These are phyloP conservation scores for Curvularia lunata DNA, from an alignment of 2,329 filamentous ascomycete genomes.

Conservation along the genomic window DNA sequence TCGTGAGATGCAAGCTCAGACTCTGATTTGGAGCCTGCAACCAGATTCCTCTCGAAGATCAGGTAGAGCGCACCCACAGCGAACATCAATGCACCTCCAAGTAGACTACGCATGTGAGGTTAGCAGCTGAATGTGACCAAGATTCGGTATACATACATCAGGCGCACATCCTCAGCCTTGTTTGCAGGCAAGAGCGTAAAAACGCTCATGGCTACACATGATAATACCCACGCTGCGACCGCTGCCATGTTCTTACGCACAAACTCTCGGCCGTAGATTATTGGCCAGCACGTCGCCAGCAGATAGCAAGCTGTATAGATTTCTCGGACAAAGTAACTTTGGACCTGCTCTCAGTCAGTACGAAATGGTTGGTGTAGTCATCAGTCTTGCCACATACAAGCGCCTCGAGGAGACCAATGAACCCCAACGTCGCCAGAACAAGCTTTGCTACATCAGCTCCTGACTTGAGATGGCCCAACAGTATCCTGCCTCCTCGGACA, in stretches of 20 bases:
- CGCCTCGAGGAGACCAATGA: constrained; percentile 77
- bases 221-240: constrained; percentile 73
- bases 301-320: constrained; percentile 83
- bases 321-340: constrained; percentile 90
- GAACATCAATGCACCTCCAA: constrained; percentile 81
- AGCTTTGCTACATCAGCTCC: constrained; percentile 65
- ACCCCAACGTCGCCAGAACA: constrained; percentile 67
- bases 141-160: constrained; percentile 66
- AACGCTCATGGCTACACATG: constrained; percentile 82
- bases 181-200: constrained; percentile 89
- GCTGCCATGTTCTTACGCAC: constrained; percentile 69
- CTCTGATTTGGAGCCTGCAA: constrained; percentile 51
- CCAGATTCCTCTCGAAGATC: constrained; percentile 72
- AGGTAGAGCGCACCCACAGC: constrained; percentile 78
- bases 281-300: constrained; percentile 78
- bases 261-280: constrained; percentile 75
- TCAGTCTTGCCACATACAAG: constrained; percentile 56
- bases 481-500: constrained; percentile 66
- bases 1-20: constrained; percentile 35
- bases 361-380: neutral
- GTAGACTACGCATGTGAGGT: constrained; percentile 60
- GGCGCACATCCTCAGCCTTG: constrained; percentile 77
- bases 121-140: neutral
- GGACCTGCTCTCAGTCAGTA: constrained; percentile 62
- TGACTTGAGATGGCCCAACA: constrained; percentile 74